A percentile compares a stretch with the other conserved stretches of the same genome.
phyloP scores from a whole-genome alignment of 2,329 filamentous ascomycete species.

The Emergomyces pasteurianus region DNA sequence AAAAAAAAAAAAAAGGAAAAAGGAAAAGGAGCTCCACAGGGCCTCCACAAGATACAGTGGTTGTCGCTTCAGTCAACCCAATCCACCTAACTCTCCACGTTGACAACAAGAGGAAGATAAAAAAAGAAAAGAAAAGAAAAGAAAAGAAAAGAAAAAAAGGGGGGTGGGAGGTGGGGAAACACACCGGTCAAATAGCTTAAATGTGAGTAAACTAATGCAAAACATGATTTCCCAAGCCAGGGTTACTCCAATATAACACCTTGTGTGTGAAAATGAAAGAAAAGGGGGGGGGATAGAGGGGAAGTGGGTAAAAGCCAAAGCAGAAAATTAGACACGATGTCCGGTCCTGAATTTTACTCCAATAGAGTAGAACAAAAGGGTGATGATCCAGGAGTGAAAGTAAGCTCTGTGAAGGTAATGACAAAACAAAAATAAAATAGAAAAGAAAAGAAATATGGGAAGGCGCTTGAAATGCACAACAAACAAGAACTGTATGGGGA shows the following conservation, averaged over 20 bases:
- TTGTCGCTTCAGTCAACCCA: neutral
- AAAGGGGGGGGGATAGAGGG: neutral
- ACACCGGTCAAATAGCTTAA: neutral
- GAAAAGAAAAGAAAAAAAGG: neutral
- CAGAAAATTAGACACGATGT: neutral
- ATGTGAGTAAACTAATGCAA: neutral
- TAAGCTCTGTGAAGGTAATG: neutral
- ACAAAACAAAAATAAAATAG: neutral
- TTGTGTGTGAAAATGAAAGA: neutral
- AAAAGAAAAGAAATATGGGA: neutral
- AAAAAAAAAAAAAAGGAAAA: too few species aligned
- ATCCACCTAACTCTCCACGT: neutral
- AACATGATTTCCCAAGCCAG: neutral
- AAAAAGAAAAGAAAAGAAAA: neutral
- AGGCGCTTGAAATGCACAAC: neutral
- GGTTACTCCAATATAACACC: neutral
- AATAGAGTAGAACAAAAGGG: neutral
- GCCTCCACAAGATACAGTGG: too few species aligned
- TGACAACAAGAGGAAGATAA: neutral
- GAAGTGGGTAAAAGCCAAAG: neutral
- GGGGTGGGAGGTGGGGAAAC: too few species aligned
- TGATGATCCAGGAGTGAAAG: neutral
- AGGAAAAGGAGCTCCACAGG: too few species aligned
- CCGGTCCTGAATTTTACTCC: neutral
- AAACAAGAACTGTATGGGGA: neutral